Conservation (phyloP, 139 green algal genomes). For the Chlorella ohadii region DNA sequence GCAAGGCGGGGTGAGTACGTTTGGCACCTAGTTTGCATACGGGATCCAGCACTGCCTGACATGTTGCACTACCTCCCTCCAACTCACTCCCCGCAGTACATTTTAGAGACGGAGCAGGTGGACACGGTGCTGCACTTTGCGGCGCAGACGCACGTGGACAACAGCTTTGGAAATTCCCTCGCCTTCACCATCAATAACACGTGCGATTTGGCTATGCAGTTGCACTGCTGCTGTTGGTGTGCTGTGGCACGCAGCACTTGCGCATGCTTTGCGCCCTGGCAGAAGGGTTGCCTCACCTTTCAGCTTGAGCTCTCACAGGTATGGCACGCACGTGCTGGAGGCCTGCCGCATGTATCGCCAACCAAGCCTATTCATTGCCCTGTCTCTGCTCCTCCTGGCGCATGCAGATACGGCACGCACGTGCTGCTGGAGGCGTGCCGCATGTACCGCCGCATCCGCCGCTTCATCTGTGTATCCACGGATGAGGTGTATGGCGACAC, state of each 20-base stretch:
- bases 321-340: constrained; percentile 33
- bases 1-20: no score
- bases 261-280: no score
- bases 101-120: constrained; percentile 88
- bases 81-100: constrained; percentile 63
- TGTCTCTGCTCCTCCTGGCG: constrained; percentile 28
- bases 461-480: constrained; percentile 96
- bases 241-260: no score
- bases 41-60: no score
- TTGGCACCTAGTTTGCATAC: no score
- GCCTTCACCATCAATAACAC: constrained; percentile 98
- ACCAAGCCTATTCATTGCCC: no score
- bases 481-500: constrained; percentile 58
- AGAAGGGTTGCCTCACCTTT: no score
- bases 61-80: no score
- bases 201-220: constrained; percentile 34
- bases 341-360: constrained; percentile 53
- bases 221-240: no score
- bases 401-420: constrained; percentile 96
- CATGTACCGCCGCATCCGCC: constrained; percentile 75
- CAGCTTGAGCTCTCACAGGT: no score
- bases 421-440: constrained; percentile 93
- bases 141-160: constrained; percentile 98
- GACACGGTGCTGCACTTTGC: constrained; percentile 99
- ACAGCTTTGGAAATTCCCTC: constrained; percentile 97